Evolutionary conservation across 1,284 basidiomycete species (phyloP).

Genomic region (Inonotus obliquus): DNA sequence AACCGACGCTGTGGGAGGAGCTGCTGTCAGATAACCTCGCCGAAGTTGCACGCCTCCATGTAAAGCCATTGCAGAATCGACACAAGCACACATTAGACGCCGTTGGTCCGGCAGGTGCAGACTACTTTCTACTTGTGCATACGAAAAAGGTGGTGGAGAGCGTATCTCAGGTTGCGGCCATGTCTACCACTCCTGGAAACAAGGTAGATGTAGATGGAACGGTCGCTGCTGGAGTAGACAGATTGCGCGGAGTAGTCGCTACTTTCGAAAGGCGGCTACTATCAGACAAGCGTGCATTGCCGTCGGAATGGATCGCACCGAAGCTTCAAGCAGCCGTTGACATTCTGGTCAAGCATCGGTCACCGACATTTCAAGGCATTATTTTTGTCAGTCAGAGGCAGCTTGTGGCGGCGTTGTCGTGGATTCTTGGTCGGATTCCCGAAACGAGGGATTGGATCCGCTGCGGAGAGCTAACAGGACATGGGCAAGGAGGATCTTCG

Average conservation of each 20-base stretch:
- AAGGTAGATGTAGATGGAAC: neutral
- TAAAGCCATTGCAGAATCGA: constrained; percentile 42
- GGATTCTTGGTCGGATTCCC: constrained; percentile 54
- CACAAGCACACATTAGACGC: constrained; percentile 52
- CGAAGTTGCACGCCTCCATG: constrained; percentile 28
- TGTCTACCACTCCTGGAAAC: neutral
- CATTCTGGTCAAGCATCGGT: constrained; percentile 51
- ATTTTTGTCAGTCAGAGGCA: constrained; percentile 83
- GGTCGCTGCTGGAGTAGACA: neutral
- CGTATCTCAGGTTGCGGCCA: neutral
- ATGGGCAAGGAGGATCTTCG: constrained; percentile 35
- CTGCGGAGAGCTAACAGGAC: constrained; percentile 66
- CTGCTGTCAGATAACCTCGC: constrained; percentile 44
- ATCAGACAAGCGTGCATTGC: constrained; percentile 29
- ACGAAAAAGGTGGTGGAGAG: constrained; percentile 8
- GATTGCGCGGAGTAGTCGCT: neutral
- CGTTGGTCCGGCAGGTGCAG: constrained; percentile 51
- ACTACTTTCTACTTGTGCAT: constrained; percentile 43
- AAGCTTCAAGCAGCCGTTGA: constrained; percentile 62
- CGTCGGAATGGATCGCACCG: constrained; percentile 62
- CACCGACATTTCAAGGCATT: constrained; percentile 66
- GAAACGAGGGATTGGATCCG: constrained; percentile 52
- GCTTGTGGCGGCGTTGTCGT: constrained; percentile 65
- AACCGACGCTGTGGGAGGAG: constrained; percentile 49
- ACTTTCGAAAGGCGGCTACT: constrained; percentile 9